Conservation (phyloP, 768 basidiomycete genomes). For the Candolleomyces aberdarensis region DNA sequence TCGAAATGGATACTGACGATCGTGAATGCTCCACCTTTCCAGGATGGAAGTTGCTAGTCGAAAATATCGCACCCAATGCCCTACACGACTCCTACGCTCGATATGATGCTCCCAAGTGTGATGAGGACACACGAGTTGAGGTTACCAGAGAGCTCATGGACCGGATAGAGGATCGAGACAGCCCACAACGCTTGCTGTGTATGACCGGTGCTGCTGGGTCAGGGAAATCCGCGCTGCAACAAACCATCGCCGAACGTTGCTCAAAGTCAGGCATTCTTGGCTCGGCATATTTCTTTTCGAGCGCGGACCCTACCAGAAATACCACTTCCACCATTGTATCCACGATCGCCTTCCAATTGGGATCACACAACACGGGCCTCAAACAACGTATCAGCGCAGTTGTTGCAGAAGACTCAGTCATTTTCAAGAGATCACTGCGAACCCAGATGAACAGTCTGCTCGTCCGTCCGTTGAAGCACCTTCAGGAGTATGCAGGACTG, state of each 20-base stretch:
- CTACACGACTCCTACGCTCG: neutral
- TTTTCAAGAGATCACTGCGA: neutral
- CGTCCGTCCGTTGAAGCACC: neutral
- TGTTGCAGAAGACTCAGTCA: neutral
- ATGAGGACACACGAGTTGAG: neutral
- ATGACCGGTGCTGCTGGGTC: slow-evolving; percentile 1
- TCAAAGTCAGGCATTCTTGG: neutral
- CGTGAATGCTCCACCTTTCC: too few relatives aligned
- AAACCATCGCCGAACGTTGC: slow-evolving; percentile 7
- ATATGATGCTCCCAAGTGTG: neutral
- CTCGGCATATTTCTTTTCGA: slow-evolving; percentile 11
- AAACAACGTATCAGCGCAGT: neutral
- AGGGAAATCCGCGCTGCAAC: slow-evolving; percentile 5
- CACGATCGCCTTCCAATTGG: slow-evolving; percentile 12
- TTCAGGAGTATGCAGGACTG: too few relatives aligned
- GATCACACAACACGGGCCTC: neutral
- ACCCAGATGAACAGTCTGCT: slow-evolving; percentile 6
- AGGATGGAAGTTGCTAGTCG: neutral
- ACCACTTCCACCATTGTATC: slow-evolving; percentile 3
- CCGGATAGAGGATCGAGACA: neutral
- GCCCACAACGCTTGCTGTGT: neutral
- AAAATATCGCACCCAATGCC: neutral
- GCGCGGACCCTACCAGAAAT: neutral
- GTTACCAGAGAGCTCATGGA: neutral
- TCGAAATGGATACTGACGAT: too few relatives aligned